Base-by-base conservation (phyloP, 1,284 basidiomycete species). In the Ustilago crameri region DNA sequence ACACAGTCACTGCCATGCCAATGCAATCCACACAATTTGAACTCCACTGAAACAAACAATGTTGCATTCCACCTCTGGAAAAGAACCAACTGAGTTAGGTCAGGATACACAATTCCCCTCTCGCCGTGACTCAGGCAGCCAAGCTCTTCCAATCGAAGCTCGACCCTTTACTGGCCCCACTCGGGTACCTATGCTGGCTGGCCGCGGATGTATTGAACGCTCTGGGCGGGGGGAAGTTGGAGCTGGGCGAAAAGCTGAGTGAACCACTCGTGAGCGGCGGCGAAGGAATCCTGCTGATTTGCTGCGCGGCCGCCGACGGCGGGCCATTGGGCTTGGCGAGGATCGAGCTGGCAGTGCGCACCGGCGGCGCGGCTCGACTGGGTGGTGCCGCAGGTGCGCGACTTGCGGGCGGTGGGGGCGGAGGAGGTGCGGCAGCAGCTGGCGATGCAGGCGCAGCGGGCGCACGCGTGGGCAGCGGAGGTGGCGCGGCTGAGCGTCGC, bases 401-500 rank as follows among this genome's bases (percentile, higher is more conserved):
- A 22, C 17, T 18, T 18, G 17, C 24, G n/a, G n/a, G n/a, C 8
- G 24, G 14, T 18, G 24, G 12, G 3, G 44, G 3, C 8, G 44
- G 44, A 91, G 14, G 79, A 79, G 77, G 24, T 10, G 47, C 47
- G 20, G 58, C 46, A 12, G 45, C 42, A 7, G 38, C 43, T n/a
- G 53, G 42, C 30, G 46, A 72, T 49, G 9, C 26, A n/a, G 42
- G 38, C 15, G 56, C 48, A 17, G 45, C 17, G 1, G 65, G 24
- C 42, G 66, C 20, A 10, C 41, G 62, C 3, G 59, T 84, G 78
- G 81, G 83, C 12, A 93, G 93, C 7, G 95, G 93, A 1, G 89
- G 90, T 27, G 92, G 91, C 22, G 87, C 90, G 65, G 93, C 96
- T 88, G 87, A 88, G 1, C 91, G 94, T 73, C 97, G 96, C 7